Evolutionary conservation across 768 basidiomycete species (phyloP).

Genomic region (Kondoa malvinella): DNA sequence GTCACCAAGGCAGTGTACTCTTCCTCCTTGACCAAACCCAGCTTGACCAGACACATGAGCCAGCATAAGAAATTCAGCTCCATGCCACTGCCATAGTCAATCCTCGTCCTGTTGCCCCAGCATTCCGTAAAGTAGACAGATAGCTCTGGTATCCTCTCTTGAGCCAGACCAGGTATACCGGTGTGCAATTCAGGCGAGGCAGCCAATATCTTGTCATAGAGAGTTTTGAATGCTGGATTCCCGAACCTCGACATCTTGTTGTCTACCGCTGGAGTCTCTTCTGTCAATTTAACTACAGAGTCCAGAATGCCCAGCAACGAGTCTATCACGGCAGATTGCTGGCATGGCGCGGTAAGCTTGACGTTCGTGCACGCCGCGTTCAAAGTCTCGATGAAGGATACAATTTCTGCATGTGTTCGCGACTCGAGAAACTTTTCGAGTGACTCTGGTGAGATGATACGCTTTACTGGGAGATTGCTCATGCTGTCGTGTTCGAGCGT

Average conservation of each 20-base stretch:
- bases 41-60: slow-evolving; percentile 69
- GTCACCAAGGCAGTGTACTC: slow-evolving; percentile 65
- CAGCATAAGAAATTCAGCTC: slow-evolving; percentile 94
- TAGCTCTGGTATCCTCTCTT: slow-evolving; percentile 49
- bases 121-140: slow-evolving; percentile 63
- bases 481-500: no score
- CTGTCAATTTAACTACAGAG: slow-evolving; percentile 47
- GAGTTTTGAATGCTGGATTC: slow-evolving; percentile 85
- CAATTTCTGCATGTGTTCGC: slow-evolving; percentile 48
- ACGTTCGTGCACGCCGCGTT: slow-evolving; percentile 59
- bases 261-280: slow-evolving; percentile 63
- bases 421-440: slow-evolving; percentile 67
- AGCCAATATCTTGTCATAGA: slow-evolving; percentile 64
- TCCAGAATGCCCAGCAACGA: slow-evolving; percentile 51
- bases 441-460: slow-evolving; percentile 57
- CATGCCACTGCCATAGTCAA: slow-evolving; percentile 99
- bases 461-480: slow-evolving; percentile 18
- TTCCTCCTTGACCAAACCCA: slow-evolving; percentile 39
- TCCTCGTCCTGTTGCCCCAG: slow-evolving; percentile 80
- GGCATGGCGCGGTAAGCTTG: slow-evolving; percentile 52
- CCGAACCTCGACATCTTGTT: slow-evolving; percentile 77
- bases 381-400: slow-evolving; percentile 53
- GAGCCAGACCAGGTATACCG: slow-evolving; percentile 43
- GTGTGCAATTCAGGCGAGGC: slow-evolving; percentile 48
- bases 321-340: slow-evolving; percentile 45